These are phyloP conservation scores for Diaporthe ampelina DNA, from an alignment of 2,329 filamentous ascomycete genomes.

Conservation along the genomic window DNA sequence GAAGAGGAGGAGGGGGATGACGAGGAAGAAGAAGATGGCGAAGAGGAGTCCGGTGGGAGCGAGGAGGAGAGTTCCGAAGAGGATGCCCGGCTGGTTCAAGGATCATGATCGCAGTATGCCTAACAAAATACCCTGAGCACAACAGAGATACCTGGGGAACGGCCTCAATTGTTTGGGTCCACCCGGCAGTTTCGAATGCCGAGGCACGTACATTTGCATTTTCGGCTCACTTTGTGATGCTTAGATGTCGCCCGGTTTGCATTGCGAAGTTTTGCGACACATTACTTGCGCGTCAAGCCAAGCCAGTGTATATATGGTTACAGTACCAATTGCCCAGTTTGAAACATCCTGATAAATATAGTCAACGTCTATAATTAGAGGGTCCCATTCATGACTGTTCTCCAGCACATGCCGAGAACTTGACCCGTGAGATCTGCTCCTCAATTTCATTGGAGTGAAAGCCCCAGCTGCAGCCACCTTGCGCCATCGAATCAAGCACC, in stretches of 20 bases:
- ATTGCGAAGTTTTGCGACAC: not conserved
- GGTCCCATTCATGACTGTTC: not conserved
- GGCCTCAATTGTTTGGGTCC: not conserved
- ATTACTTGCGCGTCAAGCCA: not conserved
- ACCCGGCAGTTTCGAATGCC: not conserved
- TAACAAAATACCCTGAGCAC: not conserved
- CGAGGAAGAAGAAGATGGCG: slow-evolving; percentile 63
- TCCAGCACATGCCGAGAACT: not conserved
- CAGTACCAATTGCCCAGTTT: not conserved
- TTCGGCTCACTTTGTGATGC: not conserved
- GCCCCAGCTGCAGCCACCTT: not conserved
- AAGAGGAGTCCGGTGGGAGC: slow-evolving; percentile 58
- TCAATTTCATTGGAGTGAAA: not conserved
- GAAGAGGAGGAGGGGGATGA: slow-evolving; percentile 64
- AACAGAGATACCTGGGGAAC: not conserved
- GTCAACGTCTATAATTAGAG: no score
- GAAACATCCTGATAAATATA: not conserved
- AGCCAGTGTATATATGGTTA: not conserved
- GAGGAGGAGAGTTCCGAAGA: slow-evolving; percentile 46
- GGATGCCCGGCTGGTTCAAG: slow-evolving; percentile 9
- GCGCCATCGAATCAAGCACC: not conserved
- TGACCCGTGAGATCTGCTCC: not conserved
- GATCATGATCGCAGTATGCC: not conserved
- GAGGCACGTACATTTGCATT: not conserved
- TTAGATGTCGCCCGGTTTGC: not conserved